Conservation (phyloP, 108 stramenopile genomes). For the Cyclotella atomus region DNA sequence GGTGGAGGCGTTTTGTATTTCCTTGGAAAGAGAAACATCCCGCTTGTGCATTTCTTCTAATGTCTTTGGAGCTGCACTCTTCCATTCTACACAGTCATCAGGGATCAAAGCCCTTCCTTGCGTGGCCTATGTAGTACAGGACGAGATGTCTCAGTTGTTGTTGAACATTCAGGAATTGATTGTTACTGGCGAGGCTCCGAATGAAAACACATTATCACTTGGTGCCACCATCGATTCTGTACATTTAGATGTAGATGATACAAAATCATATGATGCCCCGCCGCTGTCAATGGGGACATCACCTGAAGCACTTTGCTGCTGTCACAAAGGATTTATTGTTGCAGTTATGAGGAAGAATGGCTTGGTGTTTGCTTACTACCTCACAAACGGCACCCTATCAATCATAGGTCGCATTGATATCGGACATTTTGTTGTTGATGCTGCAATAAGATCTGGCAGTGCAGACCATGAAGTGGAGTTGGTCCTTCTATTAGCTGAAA, state of each 20-base stretch:
- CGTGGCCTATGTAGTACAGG: slow-evolving; percentile 48
- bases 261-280: slow-evolving; percentile 55
- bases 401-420: slow-evolving; percentile 69
- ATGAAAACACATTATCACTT: slow-evolving; percentile 42
- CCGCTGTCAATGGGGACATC: slow-evolving; percentile 83
- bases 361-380: slow-evolving; percentile 70
- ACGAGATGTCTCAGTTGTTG: slow-evolving; percentile 44
- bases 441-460: slow-evolving; percentile 71
- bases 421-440: slow-evolving; percentile 81
- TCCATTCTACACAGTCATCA: slow-evolving; percentile 44
- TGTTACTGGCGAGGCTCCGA: slow-evolving; percentile 2
- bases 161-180: slow-evolving; percentile 47
- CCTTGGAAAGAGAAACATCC: slow-evolving; percentile 69
- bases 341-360: slow-evolving; percentile 72
- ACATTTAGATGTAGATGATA: slow-evolving; percentile 57
- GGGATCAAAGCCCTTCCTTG: slow-evolving; percentile 66
- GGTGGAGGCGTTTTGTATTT: slow-evolving; percentile 85
- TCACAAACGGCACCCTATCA: slow-evolving; percentile 57
- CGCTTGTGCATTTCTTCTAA: slow-evolving; percentile 68
- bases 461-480: slow-evolving; percentile 73
- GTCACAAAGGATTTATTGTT: slow-evolving; percentile 70
- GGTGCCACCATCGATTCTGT: slow-evolving; percentile 57
- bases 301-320: slow-evolving; percentile 77
- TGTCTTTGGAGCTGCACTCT: slow-evolving; percentile 80
- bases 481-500: slow-evolving; percentile 72